These are phyloP conservation scores for Wickerhamiella qilinensis DNA, from an alignment of 805 yeast species.

Conservation along the genomic window DNA sequence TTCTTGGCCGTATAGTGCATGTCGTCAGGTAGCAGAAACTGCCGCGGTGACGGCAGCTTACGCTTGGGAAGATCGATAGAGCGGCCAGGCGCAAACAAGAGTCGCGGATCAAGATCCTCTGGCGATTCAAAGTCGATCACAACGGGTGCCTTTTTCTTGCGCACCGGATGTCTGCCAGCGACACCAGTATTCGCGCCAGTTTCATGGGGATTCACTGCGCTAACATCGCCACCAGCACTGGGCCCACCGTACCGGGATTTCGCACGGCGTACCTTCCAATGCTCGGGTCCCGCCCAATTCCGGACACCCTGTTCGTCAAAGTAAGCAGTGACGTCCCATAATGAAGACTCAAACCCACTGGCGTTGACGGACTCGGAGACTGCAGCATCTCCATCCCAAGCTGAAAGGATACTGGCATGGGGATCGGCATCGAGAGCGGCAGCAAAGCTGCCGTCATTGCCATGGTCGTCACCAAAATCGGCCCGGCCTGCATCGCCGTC, in stretches of 20 bases:
- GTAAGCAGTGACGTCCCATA: neutral
- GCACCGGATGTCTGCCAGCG: neutral
- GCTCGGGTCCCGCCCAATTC: slow-evolving; percentile 86
- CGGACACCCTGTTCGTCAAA: slow-evolving; percentile 34
- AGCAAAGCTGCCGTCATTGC: slow-evolving; percentile 15
- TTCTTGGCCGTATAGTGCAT: slow-evolving; percentile 52
- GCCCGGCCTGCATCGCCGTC: neutral
- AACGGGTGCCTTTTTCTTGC: slow-evolving; percentile 20
- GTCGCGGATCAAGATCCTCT: slow-evolving; percentile 23
- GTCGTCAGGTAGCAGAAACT: slow-evolving; percentile 54
- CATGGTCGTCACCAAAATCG: slow-evolving; percentile 1
- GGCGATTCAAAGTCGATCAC: slow-evolving; percentile 30
- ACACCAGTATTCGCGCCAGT: neutral
- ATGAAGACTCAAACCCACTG: neutral
- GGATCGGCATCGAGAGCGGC: neutral
- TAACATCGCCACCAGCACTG: neutral
- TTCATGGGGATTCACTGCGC: too few species aligned
- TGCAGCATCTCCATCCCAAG: neutral
- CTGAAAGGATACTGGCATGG: neutral
- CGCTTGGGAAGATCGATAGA: slow-evolving; percentile 29
- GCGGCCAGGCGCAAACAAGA: slow-evolving; percentile 27
- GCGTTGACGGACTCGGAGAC: neutral
- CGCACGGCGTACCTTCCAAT: slow-evolving; percentile 66
- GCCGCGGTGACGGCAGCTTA: slow-evolving; percentile 26
- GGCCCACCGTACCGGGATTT: slow-evolving; percentile 19